Conservation (phyloP, 2,329 filamentous ascomycete species). For the Ciborinia camelliae region DNA sequence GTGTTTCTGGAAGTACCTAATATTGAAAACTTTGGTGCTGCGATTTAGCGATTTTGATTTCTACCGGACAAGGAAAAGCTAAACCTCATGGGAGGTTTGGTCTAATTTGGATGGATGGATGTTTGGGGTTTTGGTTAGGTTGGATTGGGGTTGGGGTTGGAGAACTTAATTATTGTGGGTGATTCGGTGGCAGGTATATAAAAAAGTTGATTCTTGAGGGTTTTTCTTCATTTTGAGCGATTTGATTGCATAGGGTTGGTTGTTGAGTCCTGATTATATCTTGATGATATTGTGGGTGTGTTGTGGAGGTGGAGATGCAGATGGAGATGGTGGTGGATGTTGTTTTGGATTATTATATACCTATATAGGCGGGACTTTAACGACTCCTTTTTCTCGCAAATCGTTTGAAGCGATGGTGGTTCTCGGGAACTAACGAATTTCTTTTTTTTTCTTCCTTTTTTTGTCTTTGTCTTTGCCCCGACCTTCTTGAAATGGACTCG, state of each 20-base stretch:
- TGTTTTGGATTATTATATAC: conserved; percentile 7
- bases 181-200: conserved; percentile 1
- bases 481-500: neutral
- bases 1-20: conserved; percentile 17
- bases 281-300: neutral
- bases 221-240: conserved; percentile 1
- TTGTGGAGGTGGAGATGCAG: too few species aligned
- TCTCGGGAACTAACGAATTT: neutral
- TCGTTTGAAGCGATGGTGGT: neutral
- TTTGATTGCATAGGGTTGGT: neutral
- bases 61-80: neutral
- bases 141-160: neutral
- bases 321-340: neutral
- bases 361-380: neutral
- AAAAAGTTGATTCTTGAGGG: conserved; percentile 15
- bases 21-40: conserved; percentile 11
- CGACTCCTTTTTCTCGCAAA: neutral
- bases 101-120: conserved; percentile 5
- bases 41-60: conserved; percentile 16
- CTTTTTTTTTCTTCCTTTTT: conserved; percentile 9
- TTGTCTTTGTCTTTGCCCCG: too few species aligned
- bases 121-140: neutral
- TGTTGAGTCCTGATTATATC: neutral
- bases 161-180: neutral
- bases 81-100: conserved; percentile 18